These are phyloP conservation scores for Blastobotrys robertii DNA, from an alignment of 805 yeast genomes.

Conservation along the genomic window DNA sequence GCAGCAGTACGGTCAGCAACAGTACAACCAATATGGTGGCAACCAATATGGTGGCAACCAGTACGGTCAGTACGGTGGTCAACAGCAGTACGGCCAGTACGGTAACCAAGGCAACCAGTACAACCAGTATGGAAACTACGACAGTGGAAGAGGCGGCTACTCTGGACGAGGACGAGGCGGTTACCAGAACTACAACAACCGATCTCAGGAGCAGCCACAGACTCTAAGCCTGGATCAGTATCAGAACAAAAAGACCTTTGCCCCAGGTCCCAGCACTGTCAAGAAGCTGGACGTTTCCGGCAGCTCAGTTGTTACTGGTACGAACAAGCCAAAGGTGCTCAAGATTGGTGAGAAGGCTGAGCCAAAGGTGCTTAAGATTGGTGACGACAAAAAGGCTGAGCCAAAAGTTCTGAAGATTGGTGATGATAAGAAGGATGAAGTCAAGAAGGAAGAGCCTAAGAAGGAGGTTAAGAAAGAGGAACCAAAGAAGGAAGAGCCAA, in stretches of 20 bases:
- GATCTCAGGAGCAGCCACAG: conserved; percentile 26
- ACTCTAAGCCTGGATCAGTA: conserved; percentile 78
- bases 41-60: conserved; percentile 13
- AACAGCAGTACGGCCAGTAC: conserved; percentile 18
- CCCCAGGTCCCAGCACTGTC: conserved; percentile 10
- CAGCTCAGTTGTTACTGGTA: conserved; percentile 5
- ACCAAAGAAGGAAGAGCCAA: conserved; percentile 10
- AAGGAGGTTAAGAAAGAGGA: conserved; percentile 21
- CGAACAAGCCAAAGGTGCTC: conserved; percentile 10
- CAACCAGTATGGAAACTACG: conserved; percentile 5
- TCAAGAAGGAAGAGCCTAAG: conserved; percentile 33
- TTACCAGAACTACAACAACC: conserved; percentile 18
- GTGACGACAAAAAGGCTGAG: background rate
- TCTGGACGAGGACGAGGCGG: conserved; percentile 8
- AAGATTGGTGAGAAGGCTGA: conserved; percentile 8
- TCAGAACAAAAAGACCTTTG: conserved; percentile 29
- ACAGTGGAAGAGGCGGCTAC: conserved; percentile 9
- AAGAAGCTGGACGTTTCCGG: conserved; percentile 7
- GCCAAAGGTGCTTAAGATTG: conserved; percentile 16
- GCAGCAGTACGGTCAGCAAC: conserved; percentile 17
- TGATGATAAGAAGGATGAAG: conserved; percentile 6
- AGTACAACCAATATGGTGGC: conserved; percentile 6
- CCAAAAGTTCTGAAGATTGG: conserved; percentile 3
- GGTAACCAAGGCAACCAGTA: conserved; percentile 19
- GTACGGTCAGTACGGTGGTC: conserved; percentile 19